Evolutionary conservation across 495 filamentous ascomycete species (phyloP), one percentile per base, ranked within the genome.

Genomic region (Acidomyces sp.): DNA sequence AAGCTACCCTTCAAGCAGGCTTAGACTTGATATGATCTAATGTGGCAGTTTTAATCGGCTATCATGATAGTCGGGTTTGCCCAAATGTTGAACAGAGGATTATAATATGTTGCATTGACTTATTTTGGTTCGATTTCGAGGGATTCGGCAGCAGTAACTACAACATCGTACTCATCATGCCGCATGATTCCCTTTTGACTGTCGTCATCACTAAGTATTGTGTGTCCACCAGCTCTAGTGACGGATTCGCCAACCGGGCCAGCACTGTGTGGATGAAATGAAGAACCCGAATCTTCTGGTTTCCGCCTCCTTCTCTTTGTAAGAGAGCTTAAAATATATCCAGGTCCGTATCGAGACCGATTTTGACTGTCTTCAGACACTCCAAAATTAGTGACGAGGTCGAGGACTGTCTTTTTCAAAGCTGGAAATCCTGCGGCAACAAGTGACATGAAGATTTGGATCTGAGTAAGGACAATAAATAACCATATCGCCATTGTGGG

Each of bases 151-250:
- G 9, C 9, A 13, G 9, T 29, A 9, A 29, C 26, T 13, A 29
- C n/a, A 24, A 34, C 31, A 26, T 11, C 7, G 22, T 28, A 39
- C 6, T 29, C 37, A 39, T 39, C 37, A 34, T 26, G 19, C 18
- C 36, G 18, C 6, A 39, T 27, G 15, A 39, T 39, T 5, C 36
- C 36, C 36, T 39, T 18, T 25, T 39, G 36, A 27, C 36, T 39
- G 13, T 39, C 36, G 11, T 18, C 36, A 27, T 39, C 36, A 15
- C 22, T 19, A 21, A 6, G 36, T 3, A 13, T 3, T 7, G 26
- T 28, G 15, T 28, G 36, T 25, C 22, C 29, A n/a, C 22, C 22
- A 5, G 22, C 22, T 12, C 12, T 39, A 4, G 29, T 19, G 7
- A 39, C 19, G 4, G 36, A 13, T 3, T 10, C 9, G 4, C 36